Base-by-base conservation (phyloP, 225 moss, liverwort and hornwort species). In the Bryoerythrophyllum caledonicum region DNA sequence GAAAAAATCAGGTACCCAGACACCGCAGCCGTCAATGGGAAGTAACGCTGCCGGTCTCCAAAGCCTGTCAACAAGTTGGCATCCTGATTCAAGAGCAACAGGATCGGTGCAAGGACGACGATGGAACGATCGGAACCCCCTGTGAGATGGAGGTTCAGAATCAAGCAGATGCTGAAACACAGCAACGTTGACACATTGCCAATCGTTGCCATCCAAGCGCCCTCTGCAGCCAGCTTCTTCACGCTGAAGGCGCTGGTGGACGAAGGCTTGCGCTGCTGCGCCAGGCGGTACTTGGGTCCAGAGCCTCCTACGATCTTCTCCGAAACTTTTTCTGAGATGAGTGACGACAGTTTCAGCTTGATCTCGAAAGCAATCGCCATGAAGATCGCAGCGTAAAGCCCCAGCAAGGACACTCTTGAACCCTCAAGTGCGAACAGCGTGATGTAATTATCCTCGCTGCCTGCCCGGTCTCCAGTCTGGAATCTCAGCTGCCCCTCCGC, bases 141-240 rank as follows among this genome's bases (percentile, higher is more conserved):
- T 12, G 95, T 99, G 19, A 99, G 78, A 68, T 99, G 95, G 21
- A 93, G 51, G 79, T 99, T 99, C 26, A 99, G 80, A 44, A 91
- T 80, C 28, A 99, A 76, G 79, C 93, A 95, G 54, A 99, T 89
- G 54, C 79, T 70, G 48, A 99, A 93, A 74, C 95, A 95, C 19
- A 95, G 83, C 23, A 95, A 16, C 15, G 95, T 95, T 24, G 99
- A 82, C 28, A 91, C 65, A 32, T 99, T 99, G 78, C 99, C 99
- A 54, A 93, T 92, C 20, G 84, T 86, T 20, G 99, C 95, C 99
- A 99, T 93, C 95, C 95, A 95, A 9, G 95, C 99, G 44, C 93
- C 95, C 68, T 95, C 99, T 37, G 93, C 91, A 30, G 99, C 90
- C 32, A 99, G 91, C 80, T 93, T 95, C 75, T 92, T 91, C 27